Evolutionary conservation across 2,329 filamentous ascomycete species (phyloP).

Genomic region (Neonectria faginata): DNA sequence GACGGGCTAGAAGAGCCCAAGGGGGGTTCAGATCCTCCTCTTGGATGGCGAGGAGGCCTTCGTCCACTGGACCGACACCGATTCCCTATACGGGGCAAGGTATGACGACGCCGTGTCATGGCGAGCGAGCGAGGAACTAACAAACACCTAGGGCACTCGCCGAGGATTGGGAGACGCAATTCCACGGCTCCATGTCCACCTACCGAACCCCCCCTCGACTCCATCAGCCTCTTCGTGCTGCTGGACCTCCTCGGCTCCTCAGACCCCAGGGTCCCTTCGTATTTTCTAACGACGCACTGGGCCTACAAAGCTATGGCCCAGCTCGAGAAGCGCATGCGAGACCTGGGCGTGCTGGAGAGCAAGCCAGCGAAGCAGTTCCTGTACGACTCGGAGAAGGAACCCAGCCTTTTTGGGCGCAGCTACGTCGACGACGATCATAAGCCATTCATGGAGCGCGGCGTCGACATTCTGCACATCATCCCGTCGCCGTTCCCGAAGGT

Average conservation of each 20-base stretch:
- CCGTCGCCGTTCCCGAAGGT: slow-evolving; percentile 83
- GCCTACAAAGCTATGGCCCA: slow-evolving; percentile 82
- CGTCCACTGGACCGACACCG: slow-evolving; percentile 78
- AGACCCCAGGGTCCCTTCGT: slow-evolving; percentile 80
- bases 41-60: slow-evolving; percentile 97
- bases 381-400: slow-evolving; percentile 68
- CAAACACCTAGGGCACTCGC: slow-evolving; percentile 71
- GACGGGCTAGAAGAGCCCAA: slow-evolving; percentile 76
- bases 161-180: slow-evolving; percentile 79
- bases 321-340: slow-evolving; percentile 79
- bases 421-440: slow-evolving; percentile 88
- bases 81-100: slow-evolving; percentile 91
- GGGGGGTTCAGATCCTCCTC: slow-evolving; percentile 90
- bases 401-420: slow-evolving; percentile 59
- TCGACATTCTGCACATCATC: slow-evolving; percentile 91
- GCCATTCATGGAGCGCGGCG: slow-evolving; percentile 87
- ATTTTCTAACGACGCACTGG: slow-evolving; percentile 93
- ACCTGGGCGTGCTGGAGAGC: slow-evolving; percentile 74
- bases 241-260: slow-evolving; percentile 85
- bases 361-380: slow-evolving; percentile 68
- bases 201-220: slow-evolving; percentile 79
- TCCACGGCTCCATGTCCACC: slow-evolving; percentile 77
- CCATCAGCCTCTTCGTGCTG: slow-evolving; percentile 91
- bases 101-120: slow-evolving; percentile 51
- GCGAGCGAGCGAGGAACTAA: slow-evolving; percentile 13